phyloP scores from a whole-genome alignment of 495 filamentous ascomycete genomes.

The Aspergillus kassunensis region DNA sequence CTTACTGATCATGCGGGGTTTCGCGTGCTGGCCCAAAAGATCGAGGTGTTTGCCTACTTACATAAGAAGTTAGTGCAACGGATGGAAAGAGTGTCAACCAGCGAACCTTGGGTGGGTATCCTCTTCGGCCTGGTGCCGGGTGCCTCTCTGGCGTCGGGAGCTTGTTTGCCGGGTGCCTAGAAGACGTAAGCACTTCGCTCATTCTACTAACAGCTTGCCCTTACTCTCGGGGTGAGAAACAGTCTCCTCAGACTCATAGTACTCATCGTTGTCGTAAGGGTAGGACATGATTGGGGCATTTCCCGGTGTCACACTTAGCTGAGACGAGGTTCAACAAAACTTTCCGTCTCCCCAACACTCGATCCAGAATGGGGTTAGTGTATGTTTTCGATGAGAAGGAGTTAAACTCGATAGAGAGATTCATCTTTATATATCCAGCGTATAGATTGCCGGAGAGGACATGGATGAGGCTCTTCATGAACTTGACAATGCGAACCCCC shows the following conservation, averaged over 20 bases:
- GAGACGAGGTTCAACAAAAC: not conserved
- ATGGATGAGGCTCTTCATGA: conserved; percentile 13
- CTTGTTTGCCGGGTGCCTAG: not conserved
- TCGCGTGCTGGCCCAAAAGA: not conserved
- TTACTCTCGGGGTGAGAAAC: not conserved
- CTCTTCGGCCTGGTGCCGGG: no score
- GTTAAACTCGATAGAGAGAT: not conserved
- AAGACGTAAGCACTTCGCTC: not conserved
- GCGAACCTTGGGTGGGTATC: not conserved
- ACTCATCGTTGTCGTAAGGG: not conserved
- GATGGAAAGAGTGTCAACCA: no score
- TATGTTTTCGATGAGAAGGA: not conserved
- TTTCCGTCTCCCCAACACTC: not conserved
- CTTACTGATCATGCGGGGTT: not conserved
- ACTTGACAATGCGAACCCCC: conserved; percentile 5
- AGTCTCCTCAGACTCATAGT: not conserved
- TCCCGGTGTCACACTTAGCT: not conserved
- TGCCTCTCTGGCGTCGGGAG: not conserved
- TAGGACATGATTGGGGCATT: not conserved
- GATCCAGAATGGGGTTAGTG: not conserved
- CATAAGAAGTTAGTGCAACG: no score
- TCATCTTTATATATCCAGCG: conserved; percentile 8
- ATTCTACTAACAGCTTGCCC: no score
- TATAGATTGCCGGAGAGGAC: not conserved
- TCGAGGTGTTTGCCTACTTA: no score